phyloP scores from a whole-genome alignment of 495 filamentous ascomycete genomes.

The Neurospora sp. region DNA sequence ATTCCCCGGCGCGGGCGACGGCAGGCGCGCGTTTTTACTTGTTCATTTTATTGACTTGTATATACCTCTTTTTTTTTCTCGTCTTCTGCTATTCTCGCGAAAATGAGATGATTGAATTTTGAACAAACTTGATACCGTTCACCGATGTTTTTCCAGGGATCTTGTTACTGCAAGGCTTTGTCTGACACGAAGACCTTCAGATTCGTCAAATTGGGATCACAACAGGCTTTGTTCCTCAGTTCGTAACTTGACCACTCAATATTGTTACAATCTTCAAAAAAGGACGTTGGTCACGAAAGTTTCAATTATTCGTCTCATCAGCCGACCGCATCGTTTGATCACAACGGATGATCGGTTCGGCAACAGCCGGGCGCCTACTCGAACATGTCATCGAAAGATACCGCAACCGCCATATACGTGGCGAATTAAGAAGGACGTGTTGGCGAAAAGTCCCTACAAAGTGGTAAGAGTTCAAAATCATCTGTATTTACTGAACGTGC shows the following conservation, averaged over 20 bases:
- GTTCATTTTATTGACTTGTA: not conserved
- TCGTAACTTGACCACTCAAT: not conserved
- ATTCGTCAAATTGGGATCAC: not conserved
- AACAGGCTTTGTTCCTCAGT: not conserved
- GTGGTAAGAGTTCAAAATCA: not conserved
- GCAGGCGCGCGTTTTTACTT: not conserved
- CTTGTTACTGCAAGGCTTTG: no score
- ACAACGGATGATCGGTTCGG: not conserved
- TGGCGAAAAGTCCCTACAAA: not conserved
- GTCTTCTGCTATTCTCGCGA: not conserved
- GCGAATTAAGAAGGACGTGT: not conserved
- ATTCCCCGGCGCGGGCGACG: not conserved
- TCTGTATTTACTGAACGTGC: not conserved
- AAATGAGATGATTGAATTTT: not conserved
- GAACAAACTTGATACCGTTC: not conserved
- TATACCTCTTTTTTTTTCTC: not conserved
- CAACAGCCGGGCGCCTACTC: not conserved
- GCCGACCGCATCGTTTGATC: not conserved
- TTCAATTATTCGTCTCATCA: not conserved
- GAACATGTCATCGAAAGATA: not conserved
- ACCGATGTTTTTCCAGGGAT: no score
- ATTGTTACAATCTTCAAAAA: not conserved
- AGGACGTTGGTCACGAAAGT: not conserved
- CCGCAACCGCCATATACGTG: not conserved
- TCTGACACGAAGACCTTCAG: no score